These are phyloP conservation scores for Picochlorum sp. DNA, from an alignment of 139 green algal species.

Conservation along the genomic window DNA sequence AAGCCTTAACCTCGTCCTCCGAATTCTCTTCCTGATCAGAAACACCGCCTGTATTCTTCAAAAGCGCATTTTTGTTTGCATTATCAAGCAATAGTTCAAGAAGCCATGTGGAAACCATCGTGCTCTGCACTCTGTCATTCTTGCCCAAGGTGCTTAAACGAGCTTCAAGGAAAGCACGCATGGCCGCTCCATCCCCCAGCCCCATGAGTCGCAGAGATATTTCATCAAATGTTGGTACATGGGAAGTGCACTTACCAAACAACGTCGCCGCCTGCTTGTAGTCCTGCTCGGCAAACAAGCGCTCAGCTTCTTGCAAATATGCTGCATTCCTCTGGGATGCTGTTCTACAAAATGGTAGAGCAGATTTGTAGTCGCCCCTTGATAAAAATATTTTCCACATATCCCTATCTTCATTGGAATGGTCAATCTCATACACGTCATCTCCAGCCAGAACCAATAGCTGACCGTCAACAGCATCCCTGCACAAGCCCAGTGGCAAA, in stretches of 20 bases:
- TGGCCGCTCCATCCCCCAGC: constrained; percentile 28
- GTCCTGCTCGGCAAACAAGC: constrained; percentile 35
- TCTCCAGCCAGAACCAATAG: constrained; percentile 26
- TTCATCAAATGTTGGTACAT: constrained; percentile 73
- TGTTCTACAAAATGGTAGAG: constrained; percentile 30
- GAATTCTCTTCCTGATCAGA: neutral
- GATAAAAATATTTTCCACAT: constrained; percentile 80
- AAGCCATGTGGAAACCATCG: constrained; percentile 87
- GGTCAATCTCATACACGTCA: constrained; percentile 38
- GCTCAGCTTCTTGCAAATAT: constrained; percentile 40
- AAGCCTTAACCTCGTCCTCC: constrained; percentile 25
- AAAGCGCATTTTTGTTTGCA: constrained; percentile 51
- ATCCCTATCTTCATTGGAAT: constrained; percentile 51
- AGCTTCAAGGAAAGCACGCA: constrained; percentile 46
- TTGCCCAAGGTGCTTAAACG: constrained; percentile 43
- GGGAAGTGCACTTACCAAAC: constrained; percentile 46
- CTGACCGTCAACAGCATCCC: constrained; percentile 10
- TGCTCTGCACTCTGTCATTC: constrained; percentile 61
- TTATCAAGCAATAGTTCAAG: constrained; percentile 84
- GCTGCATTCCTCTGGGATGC: constrained; percentile 56
- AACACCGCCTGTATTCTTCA: neutral
- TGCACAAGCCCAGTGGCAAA: constrained; percentile 22
- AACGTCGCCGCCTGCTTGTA: constrained; percentile 36
- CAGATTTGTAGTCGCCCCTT: constrained; percentile 38
- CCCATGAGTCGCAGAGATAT: constrained; percentile 72